Evolutionary conservation across 306 rosid species (phyloP), one percentile per base, ranked within the genome.

Genomic region (Vigna radiata): DNA sequence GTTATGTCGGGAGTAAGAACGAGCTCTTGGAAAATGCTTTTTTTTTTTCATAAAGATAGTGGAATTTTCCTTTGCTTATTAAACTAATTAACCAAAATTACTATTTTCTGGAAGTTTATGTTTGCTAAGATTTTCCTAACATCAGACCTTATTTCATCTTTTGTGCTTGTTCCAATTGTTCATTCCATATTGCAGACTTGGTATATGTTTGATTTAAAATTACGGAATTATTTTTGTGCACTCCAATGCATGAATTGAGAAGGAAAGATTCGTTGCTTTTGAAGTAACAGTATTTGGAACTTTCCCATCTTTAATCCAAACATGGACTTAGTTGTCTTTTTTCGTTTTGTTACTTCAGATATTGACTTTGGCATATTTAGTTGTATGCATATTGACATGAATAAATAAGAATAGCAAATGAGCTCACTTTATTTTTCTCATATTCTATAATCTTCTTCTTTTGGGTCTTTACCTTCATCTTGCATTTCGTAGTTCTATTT

Each of bases 361-460:
- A 48, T 33, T 33, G 68, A 53, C 36, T 69, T 76, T 68, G 56
- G 58, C 43, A 48, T 81, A 19, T 21, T 31, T 41, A 46, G 9
- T 18, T 47, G 29, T 13, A 59, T 81, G 67, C 23, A 16, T 68
- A 11, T 50, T 74, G 70, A 67, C 76, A 55, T 66, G 64, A 66
- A n/a, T 50, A 53, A 69, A 69, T 36, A 60, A 68, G 31, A 39
- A 68, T 16, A 23, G 27, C 1, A 29, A 23, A 54, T 48, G 56
- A 63, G 17, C 54, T 70, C 18, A 1, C 63, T 61, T 70, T 76
- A 25, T 67, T 62, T 27, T 58, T 36, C 27, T 44, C 56, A 53
- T 82, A 54, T 39, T 59, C 58, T 16, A 76, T 81, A 77, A 46
- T 52, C 70, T 54, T 61, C 47, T 65, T 52, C 70, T 44, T 50